phyloP scores from a whole-genome alignment of 257 asterid genomes.

The Echites panduratus region DNA sequence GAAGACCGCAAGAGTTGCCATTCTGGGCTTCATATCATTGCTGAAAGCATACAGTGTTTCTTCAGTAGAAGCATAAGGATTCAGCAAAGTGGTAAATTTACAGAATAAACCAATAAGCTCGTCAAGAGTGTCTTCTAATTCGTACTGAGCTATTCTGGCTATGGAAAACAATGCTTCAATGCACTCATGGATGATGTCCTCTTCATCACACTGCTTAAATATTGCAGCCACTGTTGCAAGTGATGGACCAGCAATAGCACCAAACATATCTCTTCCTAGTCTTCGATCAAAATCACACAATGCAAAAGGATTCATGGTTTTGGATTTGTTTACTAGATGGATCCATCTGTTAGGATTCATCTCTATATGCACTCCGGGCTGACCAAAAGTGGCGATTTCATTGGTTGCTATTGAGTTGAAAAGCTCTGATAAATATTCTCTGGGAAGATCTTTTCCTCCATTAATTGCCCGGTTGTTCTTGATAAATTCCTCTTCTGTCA shows the following conservation, averaged over 20 bases:
- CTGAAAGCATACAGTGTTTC: constrained; percentile 76
- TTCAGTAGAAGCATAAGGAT: constrained; percentile 76
- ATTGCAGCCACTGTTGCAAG: constrained; percentile 79
- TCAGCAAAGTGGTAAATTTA: constrained; percentile 74
- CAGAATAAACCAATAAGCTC: constrained; percentile 76
- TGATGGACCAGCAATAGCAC: constrained; percentile 77
- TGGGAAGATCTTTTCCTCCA: constrained; percentile 80
- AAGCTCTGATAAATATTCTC: constrained; percentile 79
- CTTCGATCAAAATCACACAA: constrained; percentile 62
- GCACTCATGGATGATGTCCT: constrained; percentile 78
- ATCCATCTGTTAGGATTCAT: constrained; percentile 88
- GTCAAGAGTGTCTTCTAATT: constrained; percentile 77
- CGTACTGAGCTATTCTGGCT: constrained; percentile 78
- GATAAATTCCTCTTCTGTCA: constrained; percentile 94
- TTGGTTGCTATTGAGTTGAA: constrained; percentile 69
- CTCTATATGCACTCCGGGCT: constrained; percentile 31
- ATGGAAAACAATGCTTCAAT: constrained; percentile 71
- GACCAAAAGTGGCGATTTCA: constrained; percentile 40
- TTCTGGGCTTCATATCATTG: constrained; percentile 81
- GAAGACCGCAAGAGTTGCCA: constrained; percentile 87
- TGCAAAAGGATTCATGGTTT: constrained; percentile 49
- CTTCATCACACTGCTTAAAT: constrained; percentile 81
- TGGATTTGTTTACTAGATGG: constrained; percentile 67
- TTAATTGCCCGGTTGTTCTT: constrained; percentile 70
- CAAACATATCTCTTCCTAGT: constrained; percentile 85